Percentiles rank a stretch among this genome's conserved stretches.
Evolutionary conservation across 192 early-diverging fungal genomes (phyloP).

Genomic region (Radiomyces spectabilis): DNA sequence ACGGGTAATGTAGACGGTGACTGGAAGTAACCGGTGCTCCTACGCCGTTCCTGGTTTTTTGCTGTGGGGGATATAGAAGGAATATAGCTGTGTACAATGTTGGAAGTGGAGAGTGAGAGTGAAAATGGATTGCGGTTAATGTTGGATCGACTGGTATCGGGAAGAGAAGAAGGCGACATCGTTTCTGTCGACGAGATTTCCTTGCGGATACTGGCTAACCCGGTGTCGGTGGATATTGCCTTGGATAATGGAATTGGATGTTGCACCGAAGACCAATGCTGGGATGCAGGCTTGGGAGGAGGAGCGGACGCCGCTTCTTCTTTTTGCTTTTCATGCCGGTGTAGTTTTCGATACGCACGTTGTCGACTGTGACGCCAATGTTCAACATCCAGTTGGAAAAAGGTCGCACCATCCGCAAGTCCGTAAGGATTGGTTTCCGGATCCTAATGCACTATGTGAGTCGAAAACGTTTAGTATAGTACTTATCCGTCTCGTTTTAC

Average conservation of each 20-base stretch:
- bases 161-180: background rate
- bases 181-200: background rate
- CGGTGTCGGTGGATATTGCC: background rate
- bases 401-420: slow-evolving; percentile 41
- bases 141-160: background rate
- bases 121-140: background rate
- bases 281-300: background rate
- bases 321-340: background rate
- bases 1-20: too few species aligned
- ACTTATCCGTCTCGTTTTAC: background rate
- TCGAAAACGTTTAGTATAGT: background rate
- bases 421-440: slow-evolving; percentile 39
- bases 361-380: slow-evolving; percentile 26
- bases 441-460: background rate
- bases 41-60: too few species aligned
- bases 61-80: background rate
- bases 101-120: background rate
- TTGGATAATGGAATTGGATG: background rate
- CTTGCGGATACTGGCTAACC: background rate
- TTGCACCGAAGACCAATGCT: background rate
- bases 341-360: background rate
- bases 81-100: slow-evolving; percentile 12
- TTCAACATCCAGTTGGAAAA: slow-evolving; percentile 40
- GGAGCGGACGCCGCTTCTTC: background rate
- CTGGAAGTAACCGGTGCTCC: too few species aligned